Evolutionary conservation across 148 eudicot genomes (phyloP), one percentile per base, ranked within the genome.

Genomic region (Heliamphora exappendiculata): DNA sequence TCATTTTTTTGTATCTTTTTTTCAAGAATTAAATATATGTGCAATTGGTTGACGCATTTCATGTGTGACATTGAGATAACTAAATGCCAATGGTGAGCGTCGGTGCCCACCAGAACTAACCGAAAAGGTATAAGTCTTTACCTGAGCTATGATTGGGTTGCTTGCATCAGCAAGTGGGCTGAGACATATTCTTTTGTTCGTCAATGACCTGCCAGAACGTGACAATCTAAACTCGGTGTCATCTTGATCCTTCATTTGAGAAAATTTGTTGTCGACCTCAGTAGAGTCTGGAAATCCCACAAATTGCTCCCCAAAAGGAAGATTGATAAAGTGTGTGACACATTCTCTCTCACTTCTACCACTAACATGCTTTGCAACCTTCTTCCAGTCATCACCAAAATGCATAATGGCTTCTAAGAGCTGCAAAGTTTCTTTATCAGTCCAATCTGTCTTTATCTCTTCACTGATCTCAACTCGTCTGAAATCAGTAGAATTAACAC

Each of bases 71-170:
- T 31, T 62, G 1, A 42, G 33, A 44, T 37, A 47, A 13, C 9
- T 10, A 2, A 49, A 70, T 28, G 73, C n/a, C 24, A 31, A 13
- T 5, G 5, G 22, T 9, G 28, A 8, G 37, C 54, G 17, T 45
- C 53, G 10, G 39, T 7, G 19, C 36, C 68, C 37, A 74, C 42
- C 49, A 42, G 9, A 59, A 7, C 53, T 58, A 29, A 9, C 22
- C 26, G 16, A 33, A 53, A 74, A 74, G 28, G 17, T 50, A 55
- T 58, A 22, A 54, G 39, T 24, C 53, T 11, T 74, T 87, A 95
- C 99, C 96, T 95, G 98, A 28, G 97, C 97, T 94, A 96, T 86
- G 53, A 96, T 93, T 47, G 99, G 99, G 84, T 96, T 96, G 84
- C 99, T 96, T 49, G 94, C 86, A 83, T 96, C 98, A 72, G 96